A percentile compares a stretch with the other conserved stretches of the same genome.
phyloP scores from a whole-genome alignment of 2,329 filamentous ascomycete species.

The Chalaropsis thielavioides region DNA sequence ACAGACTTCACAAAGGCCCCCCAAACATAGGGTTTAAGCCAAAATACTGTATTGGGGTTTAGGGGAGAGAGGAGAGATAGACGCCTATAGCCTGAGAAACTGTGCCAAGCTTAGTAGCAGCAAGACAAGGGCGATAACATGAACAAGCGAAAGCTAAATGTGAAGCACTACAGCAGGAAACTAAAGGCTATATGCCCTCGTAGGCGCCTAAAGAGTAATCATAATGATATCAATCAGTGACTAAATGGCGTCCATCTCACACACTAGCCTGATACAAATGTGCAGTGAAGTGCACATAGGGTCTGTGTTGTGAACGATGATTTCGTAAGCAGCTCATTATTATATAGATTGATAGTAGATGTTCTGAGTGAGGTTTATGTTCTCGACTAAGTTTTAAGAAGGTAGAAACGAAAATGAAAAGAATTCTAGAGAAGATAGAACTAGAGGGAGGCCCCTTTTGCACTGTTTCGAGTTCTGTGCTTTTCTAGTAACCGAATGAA shows the following conservation, averaged over 20 bases:
- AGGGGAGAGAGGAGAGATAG: neutral
- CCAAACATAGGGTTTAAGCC: neutral
- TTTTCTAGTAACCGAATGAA: neutral
- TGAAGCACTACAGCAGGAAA: neutral
- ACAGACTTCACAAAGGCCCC: neutral
- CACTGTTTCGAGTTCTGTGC: no score
- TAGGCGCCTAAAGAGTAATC: neutral
- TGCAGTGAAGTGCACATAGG: neutral
- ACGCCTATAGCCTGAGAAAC: neutral
- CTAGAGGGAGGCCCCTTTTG: no score
- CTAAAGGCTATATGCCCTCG: neutral
- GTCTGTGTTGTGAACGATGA: neutral
- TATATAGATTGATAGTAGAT: no score
- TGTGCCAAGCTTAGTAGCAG: neutral
- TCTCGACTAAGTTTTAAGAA: no score
- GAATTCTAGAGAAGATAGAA: no score
- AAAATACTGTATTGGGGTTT: neutral
- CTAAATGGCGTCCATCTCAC: neutral
- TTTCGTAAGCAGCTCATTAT: no score
- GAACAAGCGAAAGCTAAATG: no score
- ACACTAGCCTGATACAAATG: neutral
- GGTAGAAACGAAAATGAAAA: no score
- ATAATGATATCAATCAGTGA: neutral
- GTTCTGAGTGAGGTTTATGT: no score
- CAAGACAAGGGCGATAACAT: neutral